These are phyloP conservation scores for Neonectria magnoliae DNA, from an alignment of 2,329 filamentous ascomycete genomes.

Conservation along the genomic window DNA sequence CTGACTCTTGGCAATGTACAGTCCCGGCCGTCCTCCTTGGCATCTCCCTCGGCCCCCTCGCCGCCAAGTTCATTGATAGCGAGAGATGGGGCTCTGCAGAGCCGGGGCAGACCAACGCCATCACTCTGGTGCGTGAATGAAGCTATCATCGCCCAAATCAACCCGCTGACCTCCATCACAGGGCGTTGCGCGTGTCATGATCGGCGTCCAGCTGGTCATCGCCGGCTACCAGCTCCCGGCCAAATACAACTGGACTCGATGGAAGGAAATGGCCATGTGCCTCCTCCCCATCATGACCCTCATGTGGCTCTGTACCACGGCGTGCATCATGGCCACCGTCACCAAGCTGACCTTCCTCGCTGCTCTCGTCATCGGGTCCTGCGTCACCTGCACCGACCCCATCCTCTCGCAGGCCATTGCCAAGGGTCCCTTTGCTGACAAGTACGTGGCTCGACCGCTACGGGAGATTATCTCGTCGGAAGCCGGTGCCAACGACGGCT, in stretches of 20 bases:
- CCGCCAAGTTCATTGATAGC: constrained; percentile 62
- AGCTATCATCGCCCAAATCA: too few relatives aligned
- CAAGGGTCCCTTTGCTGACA: constrained; percentile 69
- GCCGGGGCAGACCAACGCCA: constrained; percentile 44
- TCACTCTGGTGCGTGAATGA: constrained; percentile 50
- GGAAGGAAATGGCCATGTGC: constrained; percentile 64
- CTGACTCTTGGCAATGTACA: constrained; percentile 35
- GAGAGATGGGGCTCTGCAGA: constrained; percentile 43
- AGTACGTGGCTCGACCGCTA: constrained; percentile 65
- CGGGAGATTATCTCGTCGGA: constrained; percentile 71
- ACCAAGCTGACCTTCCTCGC: constrained; percentile 64
- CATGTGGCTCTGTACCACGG: constrained; percentile 68
- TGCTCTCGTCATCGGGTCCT: constrained; percentile 67
- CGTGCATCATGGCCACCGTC: constrained; percentile 64
- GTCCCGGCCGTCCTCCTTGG: constrained; percentile 66
- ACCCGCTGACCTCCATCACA: constrained; percentile 15
- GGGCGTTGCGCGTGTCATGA: constrained; percentile 67
- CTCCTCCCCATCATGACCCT: constrained; percentile 69
- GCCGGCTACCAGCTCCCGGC: constrained; percentile 70
- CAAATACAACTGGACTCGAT: constrained; percentile 60
- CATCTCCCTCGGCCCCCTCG: constrained; percentile 64
- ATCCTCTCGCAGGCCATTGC: constrained; percentile 71
- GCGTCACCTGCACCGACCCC: constrained; percentile 70
- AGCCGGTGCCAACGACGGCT: constrained; percentile 70
- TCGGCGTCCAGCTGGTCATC: constrained; percentile 71